Evolutionary conservation across 768 basidiomycete genomes (phyloP), one percentile per base, ranked within the genome.

Genomic region (Trametes maxima): DNA sequence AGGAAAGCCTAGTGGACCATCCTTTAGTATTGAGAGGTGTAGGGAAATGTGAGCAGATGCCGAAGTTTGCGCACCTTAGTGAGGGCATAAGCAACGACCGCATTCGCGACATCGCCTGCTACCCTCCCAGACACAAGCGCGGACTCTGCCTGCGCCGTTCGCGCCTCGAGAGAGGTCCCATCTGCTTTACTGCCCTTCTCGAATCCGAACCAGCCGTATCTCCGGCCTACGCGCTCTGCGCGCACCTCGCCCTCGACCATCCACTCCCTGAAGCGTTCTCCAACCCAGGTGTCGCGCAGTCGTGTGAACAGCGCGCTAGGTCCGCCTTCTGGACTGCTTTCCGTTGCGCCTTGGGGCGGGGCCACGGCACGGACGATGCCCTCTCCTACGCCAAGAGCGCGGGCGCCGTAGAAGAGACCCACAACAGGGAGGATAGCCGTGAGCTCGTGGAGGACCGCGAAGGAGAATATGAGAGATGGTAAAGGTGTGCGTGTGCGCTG

Each of bases 161-260:
- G 46, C 17, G 43, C 36, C 21, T 57, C 56, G 2, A 35, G 1
- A 4, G 46, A 33, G 45, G 13, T 46, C 21, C 47, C 35, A 36
- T 35, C 45, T 44, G 43, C 49, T 17, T 11, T 54, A 25, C 72
- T 43, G 44, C 62, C 51, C 70, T 88, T 90, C 73, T 85, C 82
- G 66, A 85, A 88, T 11, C 93, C 94, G 72, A 94, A 89, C 12
- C 90, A 59, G 1, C 93, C 93, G 73, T 96, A 95, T 40, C 88
- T 80, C 57, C 77, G 77, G 12, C 92, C 93, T 11, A 95, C 81
- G 33, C 85, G 80, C 42, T 79, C 81, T 1, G 89, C 87, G 82
- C 87, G 87, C 19, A 73, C 72, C 73, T 89, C 85, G 11, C 92
- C 94, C 54, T 95, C 92, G 12, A 85, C 79, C n/a, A 89, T 77